phyloP scores from a whole-genome alignment of 2,329 filamentous ascomycete species.

The Clarireedia paspali region DNA sequence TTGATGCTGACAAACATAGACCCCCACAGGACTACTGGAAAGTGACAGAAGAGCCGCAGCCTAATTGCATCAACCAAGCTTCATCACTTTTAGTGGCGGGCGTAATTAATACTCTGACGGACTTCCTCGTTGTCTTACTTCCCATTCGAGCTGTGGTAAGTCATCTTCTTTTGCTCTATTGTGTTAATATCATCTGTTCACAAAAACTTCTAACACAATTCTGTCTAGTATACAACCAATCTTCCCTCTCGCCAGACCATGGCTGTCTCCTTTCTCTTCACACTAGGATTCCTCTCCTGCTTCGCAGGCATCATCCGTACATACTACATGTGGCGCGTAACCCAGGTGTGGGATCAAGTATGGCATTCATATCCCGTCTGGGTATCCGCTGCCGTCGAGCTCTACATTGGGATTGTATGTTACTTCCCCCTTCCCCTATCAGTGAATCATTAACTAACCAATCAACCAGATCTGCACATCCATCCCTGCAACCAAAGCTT shows the following conservation, averaged over 20 bases:
- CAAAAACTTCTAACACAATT: not conserved
- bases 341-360: conserved; percentile 29
- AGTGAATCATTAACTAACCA: not conserved
- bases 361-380: conserved; percentile 33
- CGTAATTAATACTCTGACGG: conserved; percentile 51
- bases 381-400: conserved; percentile 33
- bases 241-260: conserved; percentile 40
- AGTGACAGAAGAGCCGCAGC: conserved; percentile 26
- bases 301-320: conserved; percentile 33
- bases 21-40: conserved; percentile 35
- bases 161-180: not conserved
- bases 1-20: conserved; percentile 11
- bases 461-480: conserved; percentile 34
- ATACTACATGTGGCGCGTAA: conserved; percentile 30
- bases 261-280: conserved; percentile 41
- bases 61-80: conserved; percentile 41
- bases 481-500: conserved; percentile 36
- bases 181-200: not conserved
- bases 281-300: conserved; percentile 41
- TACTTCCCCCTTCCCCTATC: not conserved
- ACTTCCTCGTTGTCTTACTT: conserved; percentile 46
- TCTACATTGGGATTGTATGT: conserved; percentile 33
- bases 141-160: conserved; percentile 33
- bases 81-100: conserved; percentile 46
- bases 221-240: conserved; percentile 34